Percentiles rank a stretch among this genome's conserved stretches.
These are phyloP conservation scores for Yamadazyma atmosphaerica DNA, from an alignment of 1,139 yeast genomes.

Conservation along the genomic window DNA sequence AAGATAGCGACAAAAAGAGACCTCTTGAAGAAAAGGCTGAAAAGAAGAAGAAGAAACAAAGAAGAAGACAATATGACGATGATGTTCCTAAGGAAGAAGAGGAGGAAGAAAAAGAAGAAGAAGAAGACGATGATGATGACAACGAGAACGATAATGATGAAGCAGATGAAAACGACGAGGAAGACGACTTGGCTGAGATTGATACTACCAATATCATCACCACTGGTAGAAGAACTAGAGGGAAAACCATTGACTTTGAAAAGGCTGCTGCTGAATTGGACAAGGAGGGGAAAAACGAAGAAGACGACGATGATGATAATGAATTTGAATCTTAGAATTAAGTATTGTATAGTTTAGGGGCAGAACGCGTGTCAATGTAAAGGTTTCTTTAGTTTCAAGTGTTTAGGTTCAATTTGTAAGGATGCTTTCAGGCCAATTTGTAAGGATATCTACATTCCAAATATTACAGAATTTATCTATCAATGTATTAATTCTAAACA, in stretches of 20 bases:
- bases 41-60: constrained; percentile 42
- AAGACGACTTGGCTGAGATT: constrained; percentile 80
- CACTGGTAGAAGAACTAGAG: constrained; percentile 87
- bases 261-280: constrained; percentile 80
- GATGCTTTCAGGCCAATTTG: too few species aligned
- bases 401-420: too few species aligned
- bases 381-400: too few species aligned
- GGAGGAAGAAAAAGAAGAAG: constrained; percentile 46
- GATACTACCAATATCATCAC: constrained; percentile 82
- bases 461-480: constrained; percentile 1
- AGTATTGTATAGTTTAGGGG: background rate
- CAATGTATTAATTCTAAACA: constrained; percentile 7
- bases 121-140: constrained; percentile 58
- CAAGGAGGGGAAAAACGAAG: constrained; percentile 46
- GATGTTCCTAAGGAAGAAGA: constrained; percentile 43
- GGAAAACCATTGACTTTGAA: constrained; percentile 82
- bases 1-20: constrained; percentile 17
- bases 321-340: constrained; percentile 23
- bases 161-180: constrained; percentile 59
- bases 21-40: constrained; percentile 15
- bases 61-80: constrained; percentile 52
- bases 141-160: constrained; percentile 44
- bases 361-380: too few species aligned
- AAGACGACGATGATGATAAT: constrained; percentile 50
- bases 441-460: too few species aligned